These are phyloP conservation scores for Pistacia atlantica DNA, from an alignment of 345 rosid genomes.

Conservation along the genomic window DNA sequence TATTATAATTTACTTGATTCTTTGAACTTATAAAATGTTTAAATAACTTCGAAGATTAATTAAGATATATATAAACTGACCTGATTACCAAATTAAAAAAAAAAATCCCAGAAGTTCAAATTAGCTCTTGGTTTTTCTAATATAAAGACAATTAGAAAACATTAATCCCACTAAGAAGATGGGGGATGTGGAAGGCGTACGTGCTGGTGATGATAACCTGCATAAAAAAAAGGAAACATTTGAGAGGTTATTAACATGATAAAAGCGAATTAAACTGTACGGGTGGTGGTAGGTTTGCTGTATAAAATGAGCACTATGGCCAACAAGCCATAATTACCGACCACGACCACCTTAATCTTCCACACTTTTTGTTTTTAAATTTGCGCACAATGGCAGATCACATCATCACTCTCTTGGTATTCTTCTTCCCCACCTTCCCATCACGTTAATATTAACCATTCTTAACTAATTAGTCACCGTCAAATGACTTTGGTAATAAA, in stretches of 20 bases:
- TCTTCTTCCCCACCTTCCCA: neutral
- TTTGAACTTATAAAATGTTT: too few relatives aligned
- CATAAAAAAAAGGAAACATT: neutral
- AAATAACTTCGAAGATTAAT: too few relatives aligned
- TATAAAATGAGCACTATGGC: neutral
- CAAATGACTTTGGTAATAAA: too few relatives aligned
- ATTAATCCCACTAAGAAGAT: neutral
- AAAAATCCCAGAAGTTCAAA: too few relatives aligned
- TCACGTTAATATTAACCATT: too few relatives aligned
- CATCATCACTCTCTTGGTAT: neutral
- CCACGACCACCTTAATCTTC: neutral
- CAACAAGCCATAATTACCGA: slow-evolving; percentile 6
- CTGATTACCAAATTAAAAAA: too few relatives aligned
- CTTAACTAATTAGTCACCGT: too few relatives aligned
- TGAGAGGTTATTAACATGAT: neutral
- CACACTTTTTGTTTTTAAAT: neutral
- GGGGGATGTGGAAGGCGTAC: neutral
- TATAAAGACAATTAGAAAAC: too few relatives aligned
- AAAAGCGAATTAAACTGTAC: neutral
- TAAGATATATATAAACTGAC: too few relatives aligned
- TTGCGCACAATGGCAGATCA: neutral
- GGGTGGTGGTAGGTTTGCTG: neutral
- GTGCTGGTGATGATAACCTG: neutral
- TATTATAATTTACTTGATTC: too few relatives aligned
- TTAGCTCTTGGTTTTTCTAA: too few relatives aligned